These are phyloP conservation scores for Phlegmacium glaucopus DNA, from an alignment of 768 basidiomycete species.

Conservation along the genomic window DNA sequence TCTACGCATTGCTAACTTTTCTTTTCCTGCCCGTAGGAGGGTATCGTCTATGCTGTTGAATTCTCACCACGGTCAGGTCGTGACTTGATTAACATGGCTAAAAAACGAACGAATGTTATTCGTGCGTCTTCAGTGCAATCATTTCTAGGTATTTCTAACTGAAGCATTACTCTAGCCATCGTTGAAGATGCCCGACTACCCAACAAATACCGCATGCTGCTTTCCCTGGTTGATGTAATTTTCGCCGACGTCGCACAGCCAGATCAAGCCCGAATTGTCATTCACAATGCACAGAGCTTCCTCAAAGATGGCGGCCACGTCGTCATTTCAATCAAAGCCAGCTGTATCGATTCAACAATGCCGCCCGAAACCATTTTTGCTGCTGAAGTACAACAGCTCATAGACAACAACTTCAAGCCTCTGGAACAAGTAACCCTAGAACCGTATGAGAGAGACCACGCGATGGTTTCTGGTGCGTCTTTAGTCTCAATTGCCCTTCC, in stretches of 20 bases:
- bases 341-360: conserved; percentile 96
- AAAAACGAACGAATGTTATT: conserved; percentile 98
- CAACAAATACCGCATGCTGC: conserved; percentile 95
- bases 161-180: conserved; percentile 56
- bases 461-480: conserved; percentile 78
- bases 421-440: conserved; percentile 95
- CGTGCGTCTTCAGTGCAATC: conserved; percentile 50
- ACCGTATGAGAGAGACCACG: conserved; percentile 88
- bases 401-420: conserved; percentile 82
- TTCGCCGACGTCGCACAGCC: conserved; percentile 99
- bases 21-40: conserved; percentile 55
- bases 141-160: background rate
- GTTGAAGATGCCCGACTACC: conserved; percentile 97
- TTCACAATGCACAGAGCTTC: conserved; percentile 92
- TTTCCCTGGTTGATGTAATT: conserved; percentile 94
- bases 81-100: conserved; percentile 98
- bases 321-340: conserved; percentile 98
- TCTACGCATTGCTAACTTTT: conserved; percentile 2
- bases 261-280: conserved; percentile 97
- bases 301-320: conserved; percentile 90
- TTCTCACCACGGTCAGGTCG: conserved; percentile 96
- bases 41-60: conserved; percentile 97
- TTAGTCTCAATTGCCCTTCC: conserved; percentile 1
- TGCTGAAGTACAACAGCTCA: conserved; percentile 77
- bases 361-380: conserved; percentile 90